Percentiles rank a stretch among this genome's conserved stretches.
Evolutionary conservation across 768 basidiomycete genomes (phyloP).

Genomic region (Suillus subalutaceus): DNA sequence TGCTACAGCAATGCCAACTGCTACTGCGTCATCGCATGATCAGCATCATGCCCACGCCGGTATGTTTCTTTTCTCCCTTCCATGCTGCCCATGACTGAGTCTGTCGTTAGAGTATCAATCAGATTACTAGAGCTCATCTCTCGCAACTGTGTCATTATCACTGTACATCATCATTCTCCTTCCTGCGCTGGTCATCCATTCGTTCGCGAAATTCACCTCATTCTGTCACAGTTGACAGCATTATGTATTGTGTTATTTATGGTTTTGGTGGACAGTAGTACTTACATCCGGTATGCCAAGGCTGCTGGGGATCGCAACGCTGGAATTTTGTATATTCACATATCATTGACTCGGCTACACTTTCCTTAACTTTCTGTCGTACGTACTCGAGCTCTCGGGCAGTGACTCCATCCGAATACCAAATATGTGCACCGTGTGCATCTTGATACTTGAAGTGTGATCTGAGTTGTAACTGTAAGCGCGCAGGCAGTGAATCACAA

Average conservation of each 20-base stretch:
- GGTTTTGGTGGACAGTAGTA: neutral
- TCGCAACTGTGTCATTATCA: neutral
- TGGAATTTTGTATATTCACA: neutral
- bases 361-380: neutral
- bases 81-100: neutral
- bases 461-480: neutral
- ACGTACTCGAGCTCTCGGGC: neutral
- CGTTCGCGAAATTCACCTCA: neutral
- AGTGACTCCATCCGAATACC: neutral
- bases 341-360: neutral
- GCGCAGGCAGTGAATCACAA: neutral
- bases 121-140: neutral
- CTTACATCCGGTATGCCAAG: constrained; percentile 1
- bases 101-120: neutral
- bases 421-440: neutral
- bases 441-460: neutral
- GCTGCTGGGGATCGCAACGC: neutral
- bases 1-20: neutral
- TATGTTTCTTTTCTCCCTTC: neutral
- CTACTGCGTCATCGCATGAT: constrained; percentile 9
- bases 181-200: neutral
- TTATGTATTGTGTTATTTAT: neutral
- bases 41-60: neutral
- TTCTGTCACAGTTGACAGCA: neutral
- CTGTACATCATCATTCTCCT: neutral